phyloP scores from a whole-genome alignment of 345 rosid species.

The Aquilaria malaccensis region DNA sequence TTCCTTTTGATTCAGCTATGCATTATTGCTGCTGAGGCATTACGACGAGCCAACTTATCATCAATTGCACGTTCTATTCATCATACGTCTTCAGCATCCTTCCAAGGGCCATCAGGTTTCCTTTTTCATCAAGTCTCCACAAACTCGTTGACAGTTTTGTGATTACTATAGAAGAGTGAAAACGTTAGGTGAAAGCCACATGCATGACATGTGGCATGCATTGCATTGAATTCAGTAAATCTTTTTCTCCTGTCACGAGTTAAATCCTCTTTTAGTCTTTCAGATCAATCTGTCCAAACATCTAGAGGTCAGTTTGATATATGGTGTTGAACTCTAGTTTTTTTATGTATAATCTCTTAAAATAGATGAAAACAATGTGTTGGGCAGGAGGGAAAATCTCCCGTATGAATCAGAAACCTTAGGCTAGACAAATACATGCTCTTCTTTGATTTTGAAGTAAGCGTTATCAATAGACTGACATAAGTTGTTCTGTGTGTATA shows the following conservation, averaged over 20 bases:
- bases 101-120: conserved; percentile 54
- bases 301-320: too few relatives aligned
- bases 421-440: too few relatives aligned
- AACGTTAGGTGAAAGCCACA: background rate
- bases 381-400: background rate
- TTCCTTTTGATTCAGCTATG: conserved; percentile 92
- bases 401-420: too few relatives aligned
- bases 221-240: background rate
- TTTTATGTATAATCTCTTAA: background rate
- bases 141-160: conserved; percentile 1
- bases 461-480: too few relatives aligned
- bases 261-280: conserved; percentile 2
- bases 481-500: background rate
- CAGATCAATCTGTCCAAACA: conserved; percentile 4
- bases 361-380: background rate
- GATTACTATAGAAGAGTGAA: background rate
- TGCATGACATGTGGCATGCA: conserved; percentile 3
- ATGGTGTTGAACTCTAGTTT: background rate
- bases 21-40: conserved; percentile 79
- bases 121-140: conserved; percentile 3
- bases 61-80: conserved; percentile 80
- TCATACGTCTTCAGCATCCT: conserved; percentile 52
- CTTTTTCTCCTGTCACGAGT: background rate
- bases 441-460: too few relatives aligned
- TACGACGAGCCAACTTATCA: conserved; percentile 74